phyloP scores from a whole-genome alignment of 192 early-diverging fungal genomes.

The Rhizoclosmatium globosum region DNA sequence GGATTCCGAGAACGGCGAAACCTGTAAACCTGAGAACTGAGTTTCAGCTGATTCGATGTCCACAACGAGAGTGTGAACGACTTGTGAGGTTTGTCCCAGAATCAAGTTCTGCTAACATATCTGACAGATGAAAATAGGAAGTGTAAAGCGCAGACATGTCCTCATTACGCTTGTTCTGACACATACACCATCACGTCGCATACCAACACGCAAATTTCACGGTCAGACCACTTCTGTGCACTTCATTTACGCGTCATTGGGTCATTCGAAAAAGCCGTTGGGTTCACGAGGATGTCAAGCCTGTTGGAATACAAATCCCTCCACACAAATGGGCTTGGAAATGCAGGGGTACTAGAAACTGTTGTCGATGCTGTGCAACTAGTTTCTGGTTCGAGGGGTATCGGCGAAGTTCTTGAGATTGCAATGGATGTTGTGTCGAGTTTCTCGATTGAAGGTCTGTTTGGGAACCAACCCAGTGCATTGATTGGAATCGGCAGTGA shows the following conservation, averaged over 20 bases:
- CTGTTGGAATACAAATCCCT: conserved; percentile 13
- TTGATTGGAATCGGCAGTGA: conserved; percentile 23
- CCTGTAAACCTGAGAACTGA: not conserved
- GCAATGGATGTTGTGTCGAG: not conserved
- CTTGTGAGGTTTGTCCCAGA: not conserved
- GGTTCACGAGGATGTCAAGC: not conserved
- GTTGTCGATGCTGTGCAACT: not conserved
- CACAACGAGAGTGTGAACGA: conserved; percentile 30
- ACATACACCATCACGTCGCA: conserved; percentile 14
- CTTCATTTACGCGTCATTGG: conserved; percentile 10
- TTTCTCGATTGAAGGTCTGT: not conserved
- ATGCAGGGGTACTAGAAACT: not conserved
- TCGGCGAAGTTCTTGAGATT: not conserved
- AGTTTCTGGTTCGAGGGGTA: not conserved
- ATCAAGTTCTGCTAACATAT: not conserved
- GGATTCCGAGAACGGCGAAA: not conserved
- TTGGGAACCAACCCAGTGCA: not conserved
- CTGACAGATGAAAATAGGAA: conserved; percentile 2
- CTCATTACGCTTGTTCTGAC: conserved; percentile 31
- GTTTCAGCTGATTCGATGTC: conserved; percentile 19
- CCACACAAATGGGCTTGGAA: conserved; percentile 17
- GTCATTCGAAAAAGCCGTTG: conserved; percentile 15
- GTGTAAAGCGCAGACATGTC: conserved; percentile 15
- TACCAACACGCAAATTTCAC: not conserved
- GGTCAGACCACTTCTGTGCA: conserved; percentile 24